Percentiles rank a stretch among this genome's conserved stretches.
Evolutionary conservation across 2,329 filamentous ascomycete genomes (phyloP).

Genomic region (Fusarium illudens): DNA sequence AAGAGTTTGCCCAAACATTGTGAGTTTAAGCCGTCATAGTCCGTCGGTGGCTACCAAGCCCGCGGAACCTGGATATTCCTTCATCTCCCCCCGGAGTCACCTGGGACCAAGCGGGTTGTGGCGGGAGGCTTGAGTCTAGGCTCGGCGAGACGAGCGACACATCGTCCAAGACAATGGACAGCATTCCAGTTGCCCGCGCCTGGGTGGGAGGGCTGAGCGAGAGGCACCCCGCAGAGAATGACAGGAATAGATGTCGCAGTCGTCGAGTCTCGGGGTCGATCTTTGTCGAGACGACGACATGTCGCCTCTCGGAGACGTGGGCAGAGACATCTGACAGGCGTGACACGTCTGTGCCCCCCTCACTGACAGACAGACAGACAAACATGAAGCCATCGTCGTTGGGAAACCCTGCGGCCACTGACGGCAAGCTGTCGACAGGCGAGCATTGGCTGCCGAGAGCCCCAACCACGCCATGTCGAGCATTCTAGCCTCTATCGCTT

Average conservation of each 20-base stretch:
- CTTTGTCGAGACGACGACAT: not conserved
- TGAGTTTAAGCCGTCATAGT: conserved; percentile 36
- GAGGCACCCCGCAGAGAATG: not conserved
- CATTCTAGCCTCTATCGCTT: not conserved
- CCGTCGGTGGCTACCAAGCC: conserved; percentile 29
- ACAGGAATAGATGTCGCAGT: not conserved
- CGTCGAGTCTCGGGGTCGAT: not conserved
- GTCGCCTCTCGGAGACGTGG: not conserved
- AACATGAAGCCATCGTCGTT: conserved; percentile 20
- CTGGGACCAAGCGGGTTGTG: conserved; percentile 35
- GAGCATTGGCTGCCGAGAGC: not conserved
- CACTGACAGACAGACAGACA: not conserved
- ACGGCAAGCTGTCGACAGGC: conserved; percentile 2
- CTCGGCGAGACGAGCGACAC: conserved; percentile 28
- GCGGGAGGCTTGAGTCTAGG: conserved; percentile 43
- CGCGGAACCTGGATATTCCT: conserved; percentile 21
- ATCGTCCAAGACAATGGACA: conserved; percentile 17
- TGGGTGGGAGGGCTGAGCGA: conserved; percentile 12
- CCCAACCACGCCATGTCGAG: conserved; percentile 16
- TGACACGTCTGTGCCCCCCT: not conserved
- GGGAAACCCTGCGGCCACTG: conserved; percentile 27
- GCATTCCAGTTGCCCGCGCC: conserved; percentile 36
- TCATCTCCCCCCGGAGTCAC: conserved; percentile 27
- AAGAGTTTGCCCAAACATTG: conserved; percentile 21
- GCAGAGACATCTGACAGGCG: not conserved